Base-by-base conservation (phyloP, 371 early-diverging fungal species). In the Mortierella sp. region DNA sequence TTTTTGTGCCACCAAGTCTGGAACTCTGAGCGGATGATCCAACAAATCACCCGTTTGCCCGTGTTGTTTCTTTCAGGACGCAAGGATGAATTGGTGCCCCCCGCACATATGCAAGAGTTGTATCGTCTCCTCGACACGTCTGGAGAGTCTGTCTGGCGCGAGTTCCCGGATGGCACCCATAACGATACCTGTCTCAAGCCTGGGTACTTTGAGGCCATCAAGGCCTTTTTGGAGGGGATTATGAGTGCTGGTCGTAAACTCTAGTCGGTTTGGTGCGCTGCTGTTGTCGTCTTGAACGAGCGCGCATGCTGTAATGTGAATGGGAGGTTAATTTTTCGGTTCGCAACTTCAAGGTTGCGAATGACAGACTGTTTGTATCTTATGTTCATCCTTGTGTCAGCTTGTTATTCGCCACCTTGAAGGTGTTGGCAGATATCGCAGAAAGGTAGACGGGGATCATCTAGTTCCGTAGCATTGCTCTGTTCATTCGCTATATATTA, bases 121-220 rank as follows among this genome's bases (percentile, higher is more conserved):
- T 91, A 90, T 74, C 93, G 94, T 71, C 79, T 92, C 34, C 89
- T 92, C 59, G 87, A 88, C 37, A 92, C 93, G 6, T 88, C 90
- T 26, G 93, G 88, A 14, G 79, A 76, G 10, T 90, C 92, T 61
- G 83, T 88, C 9, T 92, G 88, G 88, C 88, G 88, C 31, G 90
- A 88, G 80, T 96, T 98, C 86, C 85, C 89, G 16, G 77, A 92
- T 37, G 98, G 98, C 13, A 95, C 91, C 72, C 99, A 98, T 87
- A 98, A 98, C 83, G 98, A 98, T 76, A 98, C 98, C 9, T 95
- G 95, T 75, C 77, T 96, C 73, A 96, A 98, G 88, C 90, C 91
- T 5, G 96, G 95, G 0, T 98, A 98, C 82, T 97, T 96, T 89
- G 94, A 93, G 43, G 90, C 90, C 16, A 94, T 98, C 46, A 85